Evolutionary conservation across 2,329 filamentous ascomycete species (phyloP).

Genomic region (Penicillium decumbens): DNA sequence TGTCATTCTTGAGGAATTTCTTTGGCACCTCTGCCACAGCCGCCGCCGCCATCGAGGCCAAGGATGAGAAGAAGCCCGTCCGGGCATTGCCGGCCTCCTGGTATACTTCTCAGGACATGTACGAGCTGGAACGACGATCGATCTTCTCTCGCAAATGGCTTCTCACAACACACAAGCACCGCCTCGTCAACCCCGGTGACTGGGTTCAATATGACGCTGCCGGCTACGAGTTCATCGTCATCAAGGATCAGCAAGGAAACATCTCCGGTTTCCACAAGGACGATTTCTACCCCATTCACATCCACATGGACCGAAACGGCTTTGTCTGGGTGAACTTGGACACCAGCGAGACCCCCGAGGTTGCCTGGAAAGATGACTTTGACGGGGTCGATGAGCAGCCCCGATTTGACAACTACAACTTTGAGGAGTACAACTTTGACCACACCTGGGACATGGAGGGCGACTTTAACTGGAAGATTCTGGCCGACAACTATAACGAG

Average conservation of each 20-base stretch:
- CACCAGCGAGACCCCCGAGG: slow-evolving; percentile 42
- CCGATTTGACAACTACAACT: slow-evolving; percentile 48
- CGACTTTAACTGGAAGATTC: slow-evolving; percentile 58
- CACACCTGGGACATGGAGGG: slow-evolving; percentile 57
- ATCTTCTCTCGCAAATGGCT: slow-evolving; percentile 21
- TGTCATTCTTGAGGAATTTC: slow-evolving; percentile 29
- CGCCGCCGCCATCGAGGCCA: slow-evolving; percentile 10
- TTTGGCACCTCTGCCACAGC: slow-evolving; percentile 24
- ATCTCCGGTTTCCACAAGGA: slow-evolving; percentile 50
- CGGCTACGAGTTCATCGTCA: slow-evolving; percentile 52
- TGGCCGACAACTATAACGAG: slow-evolving; percentile 62
- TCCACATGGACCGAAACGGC: slow-evolving; percentile 51
- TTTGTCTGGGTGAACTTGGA: slow-evolving; percentile 60
- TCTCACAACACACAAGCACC: slow-evolving; percentile 24
- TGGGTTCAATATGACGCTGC: slow-evolving; percentile 53
- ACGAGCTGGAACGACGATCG: slow-evolving; percentile 44
- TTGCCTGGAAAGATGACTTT: slow-evolving; percentile 54
- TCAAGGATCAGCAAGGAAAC: slow-evolving; percentile 48
- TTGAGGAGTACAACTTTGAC: slow-evolving; percentile 55
- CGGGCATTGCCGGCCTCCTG: slow-evolving; percentile 47
- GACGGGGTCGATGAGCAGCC: slow-evolving; percentile 47
- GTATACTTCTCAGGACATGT: slow-evolving; percentile 54
- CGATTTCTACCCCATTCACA: slow-evolving; percentile 51
- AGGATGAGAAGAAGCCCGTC: slow-evolving; percentile 30
- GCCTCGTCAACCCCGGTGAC: slow-evolving; percentile 52